Conservation (phyloP, 768 basidiomycete species). For the Calocera cornea region DNA sequence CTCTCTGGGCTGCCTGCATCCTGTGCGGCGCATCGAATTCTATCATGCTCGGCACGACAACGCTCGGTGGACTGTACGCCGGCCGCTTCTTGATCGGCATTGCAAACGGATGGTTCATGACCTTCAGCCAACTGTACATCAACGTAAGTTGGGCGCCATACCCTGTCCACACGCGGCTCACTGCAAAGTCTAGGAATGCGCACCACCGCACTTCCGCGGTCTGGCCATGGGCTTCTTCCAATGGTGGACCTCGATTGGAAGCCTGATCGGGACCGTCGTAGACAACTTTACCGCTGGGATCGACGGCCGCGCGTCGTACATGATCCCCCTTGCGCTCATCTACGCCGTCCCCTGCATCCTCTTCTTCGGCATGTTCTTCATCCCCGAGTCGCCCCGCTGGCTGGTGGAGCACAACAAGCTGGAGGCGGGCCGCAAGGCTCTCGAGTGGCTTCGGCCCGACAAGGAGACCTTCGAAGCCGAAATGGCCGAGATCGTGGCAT, state of each 20-base stretch:
- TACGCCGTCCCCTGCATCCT: neutral
- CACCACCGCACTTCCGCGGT: neutral
- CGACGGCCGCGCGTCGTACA: constrained; percentile 10
- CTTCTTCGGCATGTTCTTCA: constrained; percentile 1
- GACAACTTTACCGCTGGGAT: neutral
- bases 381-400: neutral
- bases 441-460: constrained; percentile 7
- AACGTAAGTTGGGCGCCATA: neutral
- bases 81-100: neutral
- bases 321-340: constrained; percentile 2
- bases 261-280: neutral
- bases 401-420: neutral
- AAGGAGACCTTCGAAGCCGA: neutral
- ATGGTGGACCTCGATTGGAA: neutral
- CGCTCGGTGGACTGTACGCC: neutral
- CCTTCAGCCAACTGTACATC: constrained; percentile 4
- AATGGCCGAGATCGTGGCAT: neutral
- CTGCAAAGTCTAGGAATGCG: neutral
- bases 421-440: neutral
- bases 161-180: neutral
- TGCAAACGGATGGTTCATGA: neutral
- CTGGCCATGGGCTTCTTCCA: constrained; percentile 1
- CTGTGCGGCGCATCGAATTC: neutral
- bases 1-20: neutral
- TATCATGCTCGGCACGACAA: neutral